Base-by-base conservation (phyloP, 2,329 filamentous ascomycete species). In the Claviceps humidiphila region DNA sequence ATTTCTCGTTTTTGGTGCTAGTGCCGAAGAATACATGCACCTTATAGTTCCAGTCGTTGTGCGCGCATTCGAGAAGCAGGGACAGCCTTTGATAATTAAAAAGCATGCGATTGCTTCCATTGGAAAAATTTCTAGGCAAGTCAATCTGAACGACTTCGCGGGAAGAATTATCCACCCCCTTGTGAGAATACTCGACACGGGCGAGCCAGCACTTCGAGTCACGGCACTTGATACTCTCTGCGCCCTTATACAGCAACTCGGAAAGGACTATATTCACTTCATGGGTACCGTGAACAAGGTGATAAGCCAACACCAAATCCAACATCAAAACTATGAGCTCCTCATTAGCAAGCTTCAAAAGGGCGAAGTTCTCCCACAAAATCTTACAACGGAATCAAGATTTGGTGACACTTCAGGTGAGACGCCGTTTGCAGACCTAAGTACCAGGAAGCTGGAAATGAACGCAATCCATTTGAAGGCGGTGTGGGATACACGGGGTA, bases 11-110 rank as follows among this genome's bases (percentile, higher is more conserved):
- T 98, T 98, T 64, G 94, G 94, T 1, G 85, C 90, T 0, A 97
- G 90, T 62, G 87, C 87, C 11, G 93, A 98, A 65, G 93, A 98
- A 66, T 98, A 98, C 66, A 98, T 98, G 93, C 93, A 98, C 65
- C 76, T 98, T 50, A 97, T 99, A 58, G 88, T 98, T 50, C 93
- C 93, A 0, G 89, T 95, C 39, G 89, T 98, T 61, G 90, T 98
- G 8, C 83, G 86, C 45, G 86, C 95, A 48, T 97, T 98, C 62
- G 91, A 98, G 65, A 94, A 89, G 63, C 80, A 85, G 37, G 83
- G 85, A 11, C 87, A 94, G 57, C 89, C 89, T 7, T 73, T 80
- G 1, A 84, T 84, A 54, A 81, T 96, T 47, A 80, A 89, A 51
- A 94, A 89, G 66, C 82, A 84, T 24, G 91, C 91, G 0, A 97